Base-by-base conservation (phyloP, 495 filamentous ascomycete species). In the Penicillium pulvis region DNA sequence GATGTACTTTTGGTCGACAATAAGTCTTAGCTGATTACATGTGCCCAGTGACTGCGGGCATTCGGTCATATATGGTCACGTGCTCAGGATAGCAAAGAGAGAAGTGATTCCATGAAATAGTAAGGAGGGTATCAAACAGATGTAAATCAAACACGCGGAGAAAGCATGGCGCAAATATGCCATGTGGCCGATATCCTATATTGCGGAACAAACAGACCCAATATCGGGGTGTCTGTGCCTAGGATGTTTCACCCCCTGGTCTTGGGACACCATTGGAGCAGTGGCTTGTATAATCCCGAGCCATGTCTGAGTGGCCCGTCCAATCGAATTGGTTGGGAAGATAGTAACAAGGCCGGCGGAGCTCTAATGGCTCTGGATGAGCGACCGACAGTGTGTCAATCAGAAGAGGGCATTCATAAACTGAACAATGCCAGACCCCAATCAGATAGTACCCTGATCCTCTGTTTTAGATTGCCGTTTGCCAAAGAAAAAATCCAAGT, bases 401-500 rank as follows among this genome's bases (percentile, higher is more conserved):
- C 39, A 41, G 16, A 17, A 41, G 17, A 41, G 16, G 16, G 16
- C 16, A 41, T 41, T 41, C 39, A 41, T 12, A 6, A 41, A 6
- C 16, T 16, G 39, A 41, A 41, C 14, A 41, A 17, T 41, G 16
- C 3, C 39, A 41, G 14, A 41, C 39, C 14, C 39, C 3, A 11
- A 35, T 71, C 67, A 73, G 12, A 71, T 36, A 14, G 53, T 53
- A 11, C 51, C 59, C 60, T 64, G 63, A 11, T 56, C 55, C 6
- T 50, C 3, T 14, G 14, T n/a, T 12, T 52, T 61, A n/a, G 64
- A 63, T 17, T 65, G 63, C 36, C 66, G 65, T 7, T 71, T 68
- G 2, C 82, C 79, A 46, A 83, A 67, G 23, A 90, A 59, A 59
- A 85, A 90, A 17, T 92, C 85, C 56, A 94, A 71, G 66, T 93